These are phyloP conservation scores for Isabelozyma rhagii DNA, from an alignment of 805 yeast species.

Conservation along the genomic window DNA sequence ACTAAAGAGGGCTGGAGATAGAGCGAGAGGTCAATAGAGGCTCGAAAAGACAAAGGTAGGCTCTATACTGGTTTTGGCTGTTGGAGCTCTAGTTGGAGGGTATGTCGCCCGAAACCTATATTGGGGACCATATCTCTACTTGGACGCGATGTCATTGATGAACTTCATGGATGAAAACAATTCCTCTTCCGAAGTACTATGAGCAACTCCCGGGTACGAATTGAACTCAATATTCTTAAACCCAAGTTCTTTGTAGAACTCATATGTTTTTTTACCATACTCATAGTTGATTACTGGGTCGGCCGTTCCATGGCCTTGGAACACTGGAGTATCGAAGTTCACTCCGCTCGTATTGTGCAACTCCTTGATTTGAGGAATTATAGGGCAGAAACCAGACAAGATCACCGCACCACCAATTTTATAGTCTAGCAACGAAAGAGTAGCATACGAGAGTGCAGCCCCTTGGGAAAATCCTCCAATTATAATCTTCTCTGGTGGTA, in stretches of 20 bases:
- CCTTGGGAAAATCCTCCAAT: slow-evolving; percentile 97
- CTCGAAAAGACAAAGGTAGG: no score
- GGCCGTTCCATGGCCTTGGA: slow-evolving; percentile 82
- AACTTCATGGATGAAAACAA: slow-evolving; percentile 47
- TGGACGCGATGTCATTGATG: slow-evolving; percentile 16
- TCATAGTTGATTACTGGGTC: slow-evolving; percentile 62
- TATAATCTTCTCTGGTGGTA: slow-evolving; percentile 65
- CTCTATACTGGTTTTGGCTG: no score
- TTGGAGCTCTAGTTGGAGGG: no score
- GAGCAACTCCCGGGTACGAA: slow-evolving; percentile 62
- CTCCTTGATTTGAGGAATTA: slow-evolving; percentile 14
- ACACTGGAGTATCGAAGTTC: slow-evolving; percentile 69
- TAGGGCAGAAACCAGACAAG: slow-evolving; percentile 71
- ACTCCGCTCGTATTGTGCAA: slow-evolving; percentile 18
- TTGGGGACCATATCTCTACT: not conserved
- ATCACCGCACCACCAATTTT: slow-evolving; percentile 78
- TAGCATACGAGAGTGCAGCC: slow-evolving; percentile 71
- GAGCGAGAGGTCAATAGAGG: no score
- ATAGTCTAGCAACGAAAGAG: slow-evolving; percentile 48
- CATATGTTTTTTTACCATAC: slow-evolving; percentile 38
- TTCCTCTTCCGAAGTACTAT: slow-evolving; percentile 67
- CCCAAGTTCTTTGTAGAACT: slow-evolving; percentile 49
- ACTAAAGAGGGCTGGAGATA: no score
- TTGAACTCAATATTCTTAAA: slow-evolving; percentile 39
- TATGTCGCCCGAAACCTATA: no score